A percentile compares a stretch with the other conserved stretches of the same genome.
Conservation (phyloP, 192 early-diverging fungal genomes). For the Funneliformis mosseae region DNA sequence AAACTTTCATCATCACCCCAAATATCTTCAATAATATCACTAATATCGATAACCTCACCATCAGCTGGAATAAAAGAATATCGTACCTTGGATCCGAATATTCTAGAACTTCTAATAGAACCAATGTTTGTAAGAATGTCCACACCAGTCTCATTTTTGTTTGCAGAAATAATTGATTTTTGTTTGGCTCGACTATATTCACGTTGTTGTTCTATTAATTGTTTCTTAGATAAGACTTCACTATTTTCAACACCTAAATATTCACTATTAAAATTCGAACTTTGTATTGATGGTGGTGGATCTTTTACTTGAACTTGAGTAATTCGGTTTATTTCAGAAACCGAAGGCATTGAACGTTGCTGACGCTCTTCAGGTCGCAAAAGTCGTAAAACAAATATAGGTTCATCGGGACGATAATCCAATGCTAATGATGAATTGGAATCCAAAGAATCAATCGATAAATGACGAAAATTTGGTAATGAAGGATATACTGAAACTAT, state of each 20-base stretch:
- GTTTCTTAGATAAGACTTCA: slow-evolving; percentile 4
- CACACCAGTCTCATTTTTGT: slow-evolving; percentile 42
- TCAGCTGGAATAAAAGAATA: slow-evolving; percentile 48
- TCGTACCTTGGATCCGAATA: slow-evolving; percentile 46
- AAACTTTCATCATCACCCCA: slow-evolving; percentile 41
- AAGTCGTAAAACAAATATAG: slow-evolving; percentile 34
- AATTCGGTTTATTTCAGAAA: neutral
- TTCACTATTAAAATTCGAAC: neutral
- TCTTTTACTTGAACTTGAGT: neutral
- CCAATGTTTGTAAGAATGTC: slow-evolving; percentile 45
- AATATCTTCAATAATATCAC: slow-evolving; percentile 50
- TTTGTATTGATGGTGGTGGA: neutral
- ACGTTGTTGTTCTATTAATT: slow-evolving; percentile 33
- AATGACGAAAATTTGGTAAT: slow-evolving; percentile 8
- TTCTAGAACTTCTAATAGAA: slow-evolving; percentile 43
- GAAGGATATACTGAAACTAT: slow-evolving; percentile 13
- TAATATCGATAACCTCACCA: slow-evolving; percentile 49
- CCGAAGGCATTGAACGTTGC: slow-evolving; percentile 7
- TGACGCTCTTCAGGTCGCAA: slow-evolving; percentile 18
- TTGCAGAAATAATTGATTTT: slow-evolving; percentile 10
- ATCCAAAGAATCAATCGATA: slow-evolving; percentile 30
- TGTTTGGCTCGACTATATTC: slow-evolving; percentile 29
- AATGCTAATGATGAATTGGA: slow-evolving; percentile 1
- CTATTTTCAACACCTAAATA: neutral
- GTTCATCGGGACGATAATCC: slow-evolving; percentile 31